Conservation (phyloP, 2,329 filamentous ascomycete genomes). For the Parastagonospora nodorum region DNA sequence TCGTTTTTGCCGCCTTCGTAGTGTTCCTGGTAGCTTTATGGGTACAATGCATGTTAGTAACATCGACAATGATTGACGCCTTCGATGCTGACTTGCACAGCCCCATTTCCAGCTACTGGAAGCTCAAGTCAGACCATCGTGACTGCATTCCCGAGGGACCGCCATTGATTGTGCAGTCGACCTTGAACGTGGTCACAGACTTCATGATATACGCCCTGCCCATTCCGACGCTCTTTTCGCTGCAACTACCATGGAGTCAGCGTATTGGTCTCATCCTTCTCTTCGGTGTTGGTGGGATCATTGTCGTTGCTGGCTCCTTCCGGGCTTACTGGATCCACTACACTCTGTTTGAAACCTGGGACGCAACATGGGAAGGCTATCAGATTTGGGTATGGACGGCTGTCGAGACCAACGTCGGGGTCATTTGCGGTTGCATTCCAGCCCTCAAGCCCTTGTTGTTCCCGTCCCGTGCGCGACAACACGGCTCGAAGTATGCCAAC, state of each 20-base stretch:
- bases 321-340: conserved; percentile 56
- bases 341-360: conserved; percentile 51
- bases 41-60: conserved; percentile 46
- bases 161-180: conserved; percentile 49
- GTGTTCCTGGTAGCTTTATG: conserved; percentile 46
- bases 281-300: conserved; percentile 51
- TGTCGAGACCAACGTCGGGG: conserved; percentile 50
- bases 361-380: conserved; percentile 53
- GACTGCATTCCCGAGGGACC: conserved; percentile 54
- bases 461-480: conserved; percentile 35
- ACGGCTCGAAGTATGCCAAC: conserved; percentile 37
- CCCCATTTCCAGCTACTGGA: conserved; percentile 54
- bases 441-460: conserved; percentile 50
- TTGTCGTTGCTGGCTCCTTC: conserved; percentile 53
- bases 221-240: conserved; percentile 53
- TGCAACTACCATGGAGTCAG: conserved; percentile 51
- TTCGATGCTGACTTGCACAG: conserved; percentile 38
- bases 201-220: conserved; percentile 53
- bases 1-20: conserved; percentile 42
- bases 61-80: neutral
- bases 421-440: conserved; percentile 53
- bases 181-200: conserved; percentile 53
- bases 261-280: conserved; percentile 52
- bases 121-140: conserved; percentile 40
- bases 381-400: conserved; percentile 52